Conservation (phyloP, 108 stramenopile species). For the Fistulifera solaris region DNA sequence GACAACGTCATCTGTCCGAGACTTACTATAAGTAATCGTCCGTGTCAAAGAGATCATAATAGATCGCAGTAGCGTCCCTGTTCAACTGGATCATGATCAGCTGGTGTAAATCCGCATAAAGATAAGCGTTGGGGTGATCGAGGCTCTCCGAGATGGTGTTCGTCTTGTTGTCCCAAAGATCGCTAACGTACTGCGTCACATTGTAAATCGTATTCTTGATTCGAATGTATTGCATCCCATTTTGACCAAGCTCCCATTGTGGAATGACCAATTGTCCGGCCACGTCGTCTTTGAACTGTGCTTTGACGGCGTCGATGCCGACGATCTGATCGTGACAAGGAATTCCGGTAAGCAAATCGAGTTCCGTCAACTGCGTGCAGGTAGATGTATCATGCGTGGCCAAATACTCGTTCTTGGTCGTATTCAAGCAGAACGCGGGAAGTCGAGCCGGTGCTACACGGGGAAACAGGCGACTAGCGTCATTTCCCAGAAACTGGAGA, state of each 20-base stretch:
- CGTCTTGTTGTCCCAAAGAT: conserved; percentile 15
- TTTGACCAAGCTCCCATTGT: conserved; percentile 10
- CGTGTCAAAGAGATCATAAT: conserved; percentile 25
- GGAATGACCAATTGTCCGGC: conserved; percentile 23
- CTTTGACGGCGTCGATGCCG: conserved; percentile 25
- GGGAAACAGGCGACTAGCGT: conserved; percentile 42
- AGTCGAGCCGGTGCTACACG: conserved; percentile 35
- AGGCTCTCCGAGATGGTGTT: not conserved
- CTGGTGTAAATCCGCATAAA: conserved; percentile 23
- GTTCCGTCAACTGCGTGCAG: conserved; percentile 26
- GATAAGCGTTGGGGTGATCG: conserved; percentile 20
- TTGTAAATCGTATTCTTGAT: conserved; percentile 34
- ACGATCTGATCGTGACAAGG: conserved; percentile 39
- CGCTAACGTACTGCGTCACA: conserved; percentile 31
- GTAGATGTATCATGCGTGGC: conserved; percentile 34
- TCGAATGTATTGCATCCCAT: conserved; percentile 20
- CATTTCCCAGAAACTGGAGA: conserved; percentile 40
- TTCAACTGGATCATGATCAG: conserved; percentile 36
- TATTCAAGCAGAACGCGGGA: conserved; percentile 39
- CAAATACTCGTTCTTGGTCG: conserved; percentile 24
- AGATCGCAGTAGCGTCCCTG: conserved; percentile 34
- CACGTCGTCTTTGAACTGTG: conserved; percentile 30
- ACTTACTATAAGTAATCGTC: conserved; percentile 17
- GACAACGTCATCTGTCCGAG: conserved; percentile 23
- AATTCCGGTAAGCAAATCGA: conserved; percentile 34